Conservation (phyloP, 1,284 basidiomycete genomes). For the Ceratobasidium theobromae region DNA sequence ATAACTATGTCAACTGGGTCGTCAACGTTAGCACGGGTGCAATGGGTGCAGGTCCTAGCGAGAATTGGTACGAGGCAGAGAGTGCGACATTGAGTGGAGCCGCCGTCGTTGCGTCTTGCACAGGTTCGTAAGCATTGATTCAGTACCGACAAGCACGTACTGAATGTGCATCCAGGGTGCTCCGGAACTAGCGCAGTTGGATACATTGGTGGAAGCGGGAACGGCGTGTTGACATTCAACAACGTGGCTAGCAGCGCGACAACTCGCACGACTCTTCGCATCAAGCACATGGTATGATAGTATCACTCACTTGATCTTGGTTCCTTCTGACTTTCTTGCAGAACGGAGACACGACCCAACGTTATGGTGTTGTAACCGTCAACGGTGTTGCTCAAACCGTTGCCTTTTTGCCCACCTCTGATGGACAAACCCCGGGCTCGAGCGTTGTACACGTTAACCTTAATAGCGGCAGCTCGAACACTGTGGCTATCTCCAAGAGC, state of each 20-base stretch:
- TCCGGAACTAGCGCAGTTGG: slow-evolving; percentile 33
- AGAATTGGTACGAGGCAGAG: slow-evolving; percentile 35
- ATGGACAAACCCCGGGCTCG: slow-evolving; percentile 34
- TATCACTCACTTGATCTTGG: not conserved
- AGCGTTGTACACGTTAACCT: slow-evolving; percentile 34
- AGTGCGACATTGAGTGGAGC: slow-evolving; percentile 23
- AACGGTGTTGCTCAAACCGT: slow-evolving; percentile 34
- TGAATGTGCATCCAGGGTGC: slow-evolving; percentile 27
- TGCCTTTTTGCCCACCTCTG: slow-evolving; percentile 34
- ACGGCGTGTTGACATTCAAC: slow-evolving; percentile 28
- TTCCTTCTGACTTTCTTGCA: not conserved
- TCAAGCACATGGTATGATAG: slow-evolving; percentile 30
- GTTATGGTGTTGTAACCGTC: slow-evolving; percentile 33
- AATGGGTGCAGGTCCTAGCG: slow-evolving; percentile 29
- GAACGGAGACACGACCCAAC: slow-evolving; percentile 34
- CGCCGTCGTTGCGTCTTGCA: not conserved
- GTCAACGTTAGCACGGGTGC: slow-evolving; percentile 32
- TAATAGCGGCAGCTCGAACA: slow-evolving; percentile 35
- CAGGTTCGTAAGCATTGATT: not conserved
- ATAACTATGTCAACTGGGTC: slow-evolving; percentile 36
- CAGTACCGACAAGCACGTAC: not conserved
- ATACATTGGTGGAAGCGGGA: slow-evolving; percentile 32
- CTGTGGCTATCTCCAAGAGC: slow-evolving; percentile 26
- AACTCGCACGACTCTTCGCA: slow-evolving; percentile 33
- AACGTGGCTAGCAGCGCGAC: slow-evolving; percentile 27